Base-by-base conservation (phyloP, 129 eudicot species). In the Tanacetum coccineum region DNA sequence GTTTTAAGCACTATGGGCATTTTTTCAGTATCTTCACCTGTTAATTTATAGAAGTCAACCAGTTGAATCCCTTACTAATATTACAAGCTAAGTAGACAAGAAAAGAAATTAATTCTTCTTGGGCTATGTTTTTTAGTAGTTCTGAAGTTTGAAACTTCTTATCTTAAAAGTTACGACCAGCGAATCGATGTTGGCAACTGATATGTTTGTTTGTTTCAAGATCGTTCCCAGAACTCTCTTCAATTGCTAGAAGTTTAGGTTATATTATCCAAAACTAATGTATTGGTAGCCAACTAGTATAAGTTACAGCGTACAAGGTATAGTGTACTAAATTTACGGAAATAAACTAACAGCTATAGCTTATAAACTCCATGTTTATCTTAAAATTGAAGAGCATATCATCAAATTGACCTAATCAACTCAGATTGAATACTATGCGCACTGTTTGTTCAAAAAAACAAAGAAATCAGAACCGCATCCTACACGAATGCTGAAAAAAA, bases 161-260 rank as follows among this genome's bases (percentile, higher is more conserved):
- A 59, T 28, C 9, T 22, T 59, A 59, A 15, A 10, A 12, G 17
- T 59, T 28, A 28, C 42, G 13, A 59, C 11, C 44, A 32, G 6
- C 39, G 9, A 32, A 32, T 32, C 39, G 39, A 59, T 13, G 17
- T 0, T 9, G 6, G 17, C 52, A 48, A 3, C n/a, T 13, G 57
- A 51, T 51, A 8, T 14, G 15, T 51, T 13, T 22, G 3, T 9
- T 3, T 14, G n/a, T n/a, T n/a, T n/a, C 57, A 15, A 2, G 20
- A 51, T 51, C 25, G 8, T 51, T 51, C 57, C 1, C 57, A 17
- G 6, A 8, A 51, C 9, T 49, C 39, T 66, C 52, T 51, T 83
- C 79, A 8, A 30, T 30, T 26, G 30, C 30, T 4, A 26, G 30
- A 26, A 26, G 30, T 26, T 26, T 26, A 26, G 3, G 30, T 4